Conservation (phyloP, 106 monocot species). For the Dendrobium huoshanense region DNA sequence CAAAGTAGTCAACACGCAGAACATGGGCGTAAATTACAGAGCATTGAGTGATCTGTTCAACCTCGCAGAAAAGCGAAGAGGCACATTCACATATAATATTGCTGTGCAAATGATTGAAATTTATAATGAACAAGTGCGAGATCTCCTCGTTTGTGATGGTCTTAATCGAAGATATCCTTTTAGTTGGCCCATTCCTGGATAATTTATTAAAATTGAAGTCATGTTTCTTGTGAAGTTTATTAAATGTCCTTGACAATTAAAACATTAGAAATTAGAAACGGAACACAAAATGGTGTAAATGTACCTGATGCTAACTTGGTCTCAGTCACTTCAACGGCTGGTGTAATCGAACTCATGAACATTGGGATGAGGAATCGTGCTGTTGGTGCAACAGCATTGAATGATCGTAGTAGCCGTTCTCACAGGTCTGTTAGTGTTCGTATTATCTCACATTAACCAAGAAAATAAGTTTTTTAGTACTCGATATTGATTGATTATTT, state of each 20-base stretch:
- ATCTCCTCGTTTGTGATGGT: slow-evolving; percentile 82
- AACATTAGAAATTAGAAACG: slow-evolving; percentile 93
- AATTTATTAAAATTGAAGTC: not conserved
- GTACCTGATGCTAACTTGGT: slow-evolving; percentile 90
- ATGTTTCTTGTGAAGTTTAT: not conserved
- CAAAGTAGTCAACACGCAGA: slow-evolving; percentile 46
- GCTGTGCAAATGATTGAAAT: slow-evolving; percentile 98
- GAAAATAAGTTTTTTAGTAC: not conserved
- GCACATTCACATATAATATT: slow-evolving; percentile 68
- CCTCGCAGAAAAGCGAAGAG: slow-evolving; percentile 74
- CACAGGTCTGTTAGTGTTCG: slow-evolving; percentile 54
- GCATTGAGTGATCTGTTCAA: slow-evolving; percentile 82
- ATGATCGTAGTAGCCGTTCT: slow-evolving; percentile 98
- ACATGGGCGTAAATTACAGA: slow-evolving; percentile 82
- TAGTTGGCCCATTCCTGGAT: not conserved
- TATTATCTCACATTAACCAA: not conserved
- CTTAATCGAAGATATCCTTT: slow-evolving; percentile 78
- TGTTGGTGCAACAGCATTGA: slow-evolving; percentile 86
- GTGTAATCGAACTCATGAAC: slow-evolving; percentile 90
- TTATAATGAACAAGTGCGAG: slow-evolving; percentile 98
- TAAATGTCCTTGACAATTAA: slow-evolving; percentile 47
- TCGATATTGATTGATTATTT: slow-evolving; percentile 12
- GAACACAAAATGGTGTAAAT: slow-evolving; percentile 84
- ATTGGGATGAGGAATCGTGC: slow-evolving; percentile 79
- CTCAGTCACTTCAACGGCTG: slow-evolving; percentile 62